Percentiles rank a stretch among this genome's conserved stretches.
Evolutionary conservation across 805 yeast species (phyloP).

Genomic region (Wickerhamiella australiensis): DNA sequence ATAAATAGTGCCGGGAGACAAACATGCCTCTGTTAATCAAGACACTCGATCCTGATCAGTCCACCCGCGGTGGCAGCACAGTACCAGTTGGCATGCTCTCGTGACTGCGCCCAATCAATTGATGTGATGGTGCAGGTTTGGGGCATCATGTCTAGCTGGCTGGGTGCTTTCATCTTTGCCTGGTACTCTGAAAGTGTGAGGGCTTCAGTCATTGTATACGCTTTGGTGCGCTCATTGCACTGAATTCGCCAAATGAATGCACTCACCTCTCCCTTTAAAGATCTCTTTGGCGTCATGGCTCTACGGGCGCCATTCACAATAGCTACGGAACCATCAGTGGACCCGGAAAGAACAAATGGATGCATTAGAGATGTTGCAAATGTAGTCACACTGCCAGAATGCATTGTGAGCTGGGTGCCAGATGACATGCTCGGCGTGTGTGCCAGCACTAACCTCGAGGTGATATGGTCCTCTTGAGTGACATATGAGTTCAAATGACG

Average conservation of each 20-base stretch:
- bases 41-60: conserved; percentile 32
- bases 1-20: neutral
- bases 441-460: conserved; percentile 30
- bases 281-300: conserved; percentile 22
- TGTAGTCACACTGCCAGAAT: conserved; percentile 33
- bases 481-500: conserved; percentile 28
- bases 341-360: conserved; percentile 38
- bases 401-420: conserved; percentile 30
- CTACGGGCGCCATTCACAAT: conserved; percentile 33
- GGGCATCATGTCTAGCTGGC: conserved; percentile 32
- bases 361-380: conserved; percentile 35
- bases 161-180: conserved; percentile 20
- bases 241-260: conserved; percentile 29
- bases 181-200: conserved; percentile 30
- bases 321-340: conserved; percentile 38
- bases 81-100: conserved; percentile 33
- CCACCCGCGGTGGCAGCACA: conserved; percentile 45
- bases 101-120: conserved; percentile 47
- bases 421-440: conserved; percentile 26
- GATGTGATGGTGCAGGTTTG: conserved; percentile 39
- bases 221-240: conserved; percentile 31
- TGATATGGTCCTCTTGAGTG: conserved; percentile 33
- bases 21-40: conserved; percentile 1
- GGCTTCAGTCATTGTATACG: conserved; percentile 33
- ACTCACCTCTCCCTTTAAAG: conserved; percentile 20